Base-by-base conservation (phyloP, 768 basidiomycete genomes). In the Zangia roseola region DNA sequence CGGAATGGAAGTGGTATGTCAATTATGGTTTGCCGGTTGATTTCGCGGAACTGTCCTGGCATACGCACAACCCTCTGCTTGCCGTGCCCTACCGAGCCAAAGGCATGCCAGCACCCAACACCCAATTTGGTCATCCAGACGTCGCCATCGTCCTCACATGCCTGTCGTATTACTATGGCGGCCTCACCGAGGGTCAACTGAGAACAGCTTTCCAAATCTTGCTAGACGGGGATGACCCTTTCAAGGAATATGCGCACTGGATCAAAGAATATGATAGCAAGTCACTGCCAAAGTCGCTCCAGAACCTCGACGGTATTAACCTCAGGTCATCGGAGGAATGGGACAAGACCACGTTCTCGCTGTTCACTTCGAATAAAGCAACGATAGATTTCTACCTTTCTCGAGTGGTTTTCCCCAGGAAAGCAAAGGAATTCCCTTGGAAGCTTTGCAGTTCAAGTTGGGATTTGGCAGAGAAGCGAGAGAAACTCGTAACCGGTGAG, bases 401-500 rank as follows among this genome's bases (percentile, higher is more conserved):
- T 0, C 57, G 65, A 14, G 56, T 74, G 3, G 79, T 80, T 12
- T 79, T 81, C 48, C 79, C 78, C 6, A 74, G 68, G 26, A 69
- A 73, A 21, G 37, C 39, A 2, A 65, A 50, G 41, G 57, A 19
- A 57, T 70, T 30, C 49, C 68, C 33, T 43, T 55, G 6, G 10
- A 51, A 42, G 5, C 21, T 66, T 12, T 42, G 61, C 14, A 53
- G 58, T 19, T 59, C 55, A 3, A 43, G 42, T 17, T 52, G 51
- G 45, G 51, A 52, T 25, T 13, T 52, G 14, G 46, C 33, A 3
- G 51, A 53, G 24, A 36, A 23, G 19, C n/a, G n/a, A n/a, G n/a
- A n/a, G n/a, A n/a, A n/a, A n/a, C n/a, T n/a, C n/a, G n/a, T n/a
- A n/a, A n/a, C n/a, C n/a, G 52, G 52, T 53, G 17, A 40, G 45